Percentiles rank a stretch among this genome's conserved stretches.
These are phyloP conservation scores for Ormosia emarginata DNA, from an alignment of 306 rosid species.

Conservation along the genomic window DNA sequence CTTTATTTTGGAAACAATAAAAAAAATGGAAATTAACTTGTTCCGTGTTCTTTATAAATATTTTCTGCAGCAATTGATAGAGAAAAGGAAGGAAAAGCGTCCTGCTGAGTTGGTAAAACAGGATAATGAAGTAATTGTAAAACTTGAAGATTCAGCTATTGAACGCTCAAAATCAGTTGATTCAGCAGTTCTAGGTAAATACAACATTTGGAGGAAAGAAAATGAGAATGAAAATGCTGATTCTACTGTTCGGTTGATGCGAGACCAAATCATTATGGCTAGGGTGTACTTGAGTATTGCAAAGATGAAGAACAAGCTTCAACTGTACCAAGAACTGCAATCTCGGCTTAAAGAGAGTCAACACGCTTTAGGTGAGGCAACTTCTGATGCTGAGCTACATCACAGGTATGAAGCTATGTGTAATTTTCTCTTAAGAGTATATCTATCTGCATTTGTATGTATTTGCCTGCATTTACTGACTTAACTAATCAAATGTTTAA, in stretches of 20 bases:
- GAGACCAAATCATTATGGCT: conserved; percentile 94
- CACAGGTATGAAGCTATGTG: conserved; percentile 46
- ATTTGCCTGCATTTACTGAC: conserved; percentile 1
- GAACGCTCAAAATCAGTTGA: conserved; percentile 82
- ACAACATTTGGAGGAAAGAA: conserved; percentile 96
- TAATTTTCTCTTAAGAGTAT: neutral
- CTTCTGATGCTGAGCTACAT: conserved; percentile 68
- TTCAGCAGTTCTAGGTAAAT: conserved; percentile 82
- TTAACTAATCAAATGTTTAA: conserved; percentile 4
- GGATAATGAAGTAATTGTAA: conserved; percentile 65
- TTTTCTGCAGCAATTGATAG: conserved; percentile 77
- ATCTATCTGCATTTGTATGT: neutral
- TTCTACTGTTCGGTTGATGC: conserved; percentile 75
- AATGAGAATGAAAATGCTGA: conserved; percentile 71
- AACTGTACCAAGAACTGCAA: conserved; percentile 53
- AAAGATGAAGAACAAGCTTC: conserved; percentile 60
- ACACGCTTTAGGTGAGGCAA: conserved; percentile 78
- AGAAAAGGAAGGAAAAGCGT: conserved; percentile 69
- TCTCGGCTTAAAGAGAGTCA: conserved; percentile 62
- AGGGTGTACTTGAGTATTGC: conserved; percentile 85
- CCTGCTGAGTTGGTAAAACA: conserved; percentile 68
- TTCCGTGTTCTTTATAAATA: conserved; percentile 7
- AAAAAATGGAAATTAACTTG: neutral
- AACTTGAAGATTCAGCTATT: conserved; percentile 90
- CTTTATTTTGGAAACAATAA: neutral